phyloP scores from a whole-genome alignment of 352 stramenopile species.

The Aphanomyces cochlioides region DNA sequence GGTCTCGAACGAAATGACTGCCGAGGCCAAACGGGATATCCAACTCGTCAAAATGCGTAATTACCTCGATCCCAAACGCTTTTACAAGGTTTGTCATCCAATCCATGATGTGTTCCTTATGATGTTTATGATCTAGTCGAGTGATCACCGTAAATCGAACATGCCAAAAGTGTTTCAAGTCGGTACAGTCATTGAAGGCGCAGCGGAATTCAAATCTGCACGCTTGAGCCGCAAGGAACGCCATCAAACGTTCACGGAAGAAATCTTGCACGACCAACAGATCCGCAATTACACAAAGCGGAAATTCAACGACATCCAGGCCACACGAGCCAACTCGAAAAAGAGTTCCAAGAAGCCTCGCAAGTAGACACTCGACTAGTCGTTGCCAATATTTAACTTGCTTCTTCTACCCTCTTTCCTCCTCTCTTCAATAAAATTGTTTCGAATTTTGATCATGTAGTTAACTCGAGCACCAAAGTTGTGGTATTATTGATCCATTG shows the following conservation, averaged over 20 bases:
- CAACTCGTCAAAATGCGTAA: constrained; percentile 92
- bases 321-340: constrained; percentile 39
- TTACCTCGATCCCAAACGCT: constrained; percentile 95
- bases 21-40: constrained; percentile 85
- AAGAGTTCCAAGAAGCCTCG: constrained; percentile 34
- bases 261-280: constrained; percentile 89
- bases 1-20: constrained; percentile 82
- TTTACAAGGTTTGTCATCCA: constrained; percentile 83
- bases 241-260: constrained; percentile 90
- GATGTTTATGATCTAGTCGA: constrained; percentile 37
- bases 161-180: constrained; percentile 89
- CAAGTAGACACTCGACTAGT: constrained; percentile 10
- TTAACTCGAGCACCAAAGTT: no score
- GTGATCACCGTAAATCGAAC: constrained; percentile 66
- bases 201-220: constrained; percentile 85
- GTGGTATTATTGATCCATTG: no score
- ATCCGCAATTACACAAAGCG: constrained; percentile 85
- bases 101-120: background rate
- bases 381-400: no score
- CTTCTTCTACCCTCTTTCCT: no score
- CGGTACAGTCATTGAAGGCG: constrained; percentile 90
- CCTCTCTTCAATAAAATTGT: no score
- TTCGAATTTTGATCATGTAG: no score
- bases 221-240: constrained; percentile 91
- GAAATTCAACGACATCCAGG: constrained; percentile 74